phyloP scores from a whole-genome alignment of 345 rosid genomes.

The Corchorus capsularis region DNA sequence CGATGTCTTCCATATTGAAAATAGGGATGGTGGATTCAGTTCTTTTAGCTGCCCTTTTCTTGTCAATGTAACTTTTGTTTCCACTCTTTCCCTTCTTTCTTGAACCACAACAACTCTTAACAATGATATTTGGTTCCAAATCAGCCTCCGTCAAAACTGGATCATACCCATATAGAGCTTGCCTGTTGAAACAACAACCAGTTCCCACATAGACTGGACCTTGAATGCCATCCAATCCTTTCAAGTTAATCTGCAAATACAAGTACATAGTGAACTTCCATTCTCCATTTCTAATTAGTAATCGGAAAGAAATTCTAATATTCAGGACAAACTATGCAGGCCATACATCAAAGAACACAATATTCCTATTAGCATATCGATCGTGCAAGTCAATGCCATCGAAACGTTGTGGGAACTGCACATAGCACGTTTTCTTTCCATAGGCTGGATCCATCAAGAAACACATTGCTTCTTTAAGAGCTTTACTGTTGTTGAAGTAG shows the following conservation, averaged over 20 bases:
- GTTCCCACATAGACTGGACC: conserved; percentile 99
- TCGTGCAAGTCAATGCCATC: conserved; percentile 99
- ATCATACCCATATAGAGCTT: conserved; percentile 97
- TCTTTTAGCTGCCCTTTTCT: conserved; percentile 77
- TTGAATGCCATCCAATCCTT: conserved; percentile 96
- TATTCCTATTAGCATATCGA: conserved; percentile 99
- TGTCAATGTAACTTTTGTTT: conserved; percentile 77
- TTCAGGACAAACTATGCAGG: conserved; percentile 19
- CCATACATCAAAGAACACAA: conserved; percentile 96
- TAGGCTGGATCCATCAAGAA: conserved; percentile 94
- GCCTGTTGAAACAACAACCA: conserved; percentile 98
- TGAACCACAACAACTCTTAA: conserved; percentile 96
- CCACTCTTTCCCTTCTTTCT: conserved; percentile 80
- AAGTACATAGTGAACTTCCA: conserved; percentile 15
- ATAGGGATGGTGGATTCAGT: conserved; percentile 95
- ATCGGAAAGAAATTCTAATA: conserved; percentile 3
- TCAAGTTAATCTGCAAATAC: conserved; percentile 83
- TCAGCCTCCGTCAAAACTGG: conserved; percentile 97
- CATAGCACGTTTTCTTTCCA: conserved; percentile 96
- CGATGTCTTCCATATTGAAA: conserved; percentile 97
- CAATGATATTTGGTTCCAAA: conserved; percentile 87
- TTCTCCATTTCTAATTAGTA: not conserved
- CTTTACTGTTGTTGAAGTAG: conserved; percentile 99
- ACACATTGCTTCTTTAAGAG: conserved; percentile 99
- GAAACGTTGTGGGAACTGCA: conserved; percentile 98